Percentiles rank a stretch among this genome's conserved stretches.
phyloP scores from a whole-genome alignment of 495 filamentous ascomycete genomes.

The Cryomyces antarcticus region DNA sequence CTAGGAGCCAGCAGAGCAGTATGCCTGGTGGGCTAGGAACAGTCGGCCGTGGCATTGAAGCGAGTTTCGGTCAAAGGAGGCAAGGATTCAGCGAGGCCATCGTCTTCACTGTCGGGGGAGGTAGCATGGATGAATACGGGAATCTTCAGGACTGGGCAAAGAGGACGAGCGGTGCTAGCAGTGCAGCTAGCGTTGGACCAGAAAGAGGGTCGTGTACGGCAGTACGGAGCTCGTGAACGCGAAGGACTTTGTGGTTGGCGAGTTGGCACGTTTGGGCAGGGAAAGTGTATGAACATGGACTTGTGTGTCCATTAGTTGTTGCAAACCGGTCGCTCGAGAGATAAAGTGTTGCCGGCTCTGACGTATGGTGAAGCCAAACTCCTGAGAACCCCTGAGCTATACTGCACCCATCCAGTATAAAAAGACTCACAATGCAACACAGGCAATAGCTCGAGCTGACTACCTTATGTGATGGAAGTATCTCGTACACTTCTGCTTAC shows the following conservation, averaged over 20 bases:
- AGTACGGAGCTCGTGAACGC: constrained; percentile 90
- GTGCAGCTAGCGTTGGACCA: constrained; percentile 23
- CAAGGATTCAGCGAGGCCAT: constrained; percentile 92
- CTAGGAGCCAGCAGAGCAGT: constrained; percentile 24
- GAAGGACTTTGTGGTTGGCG: constrained; percentile 61
- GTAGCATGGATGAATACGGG: constrained; percentile 97
- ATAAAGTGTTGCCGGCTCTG: too few species aligned
- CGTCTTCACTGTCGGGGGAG: constrained; percentile 91
- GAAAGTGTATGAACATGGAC: constrained; percentile 25
- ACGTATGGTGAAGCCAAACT: too few species aligned
- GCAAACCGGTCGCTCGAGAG: too few species aligned
- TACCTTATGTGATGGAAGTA: too few species aligned
- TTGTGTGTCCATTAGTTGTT: background rate
- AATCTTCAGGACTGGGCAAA: constrained; percentile 93
- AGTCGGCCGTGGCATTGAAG: constrained; percentile 40
- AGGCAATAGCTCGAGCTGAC: too few species aligned
- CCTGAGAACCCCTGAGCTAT: too few species aligned
- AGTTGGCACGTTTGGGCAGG: constrained; percentile 57
- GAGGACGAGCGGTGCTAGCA: constrained; percentile 38
- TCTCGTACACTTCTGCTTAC: too few species aligned
- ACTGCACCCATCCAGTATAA: too few species aligned
- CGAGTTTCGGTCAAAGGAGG: constrained; percentile 79
- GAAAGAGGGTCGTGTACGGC: constrained; percentile 73
- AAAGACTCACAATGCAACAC: too few species aligned
- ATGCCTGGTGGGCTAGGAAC: constrained; percentile 21